These are phyloP conservation scores for Coemansia sp. DNA, from an alignment of 192 early-diverging fungal genomes.

Conservation along the genomic window DNA sequence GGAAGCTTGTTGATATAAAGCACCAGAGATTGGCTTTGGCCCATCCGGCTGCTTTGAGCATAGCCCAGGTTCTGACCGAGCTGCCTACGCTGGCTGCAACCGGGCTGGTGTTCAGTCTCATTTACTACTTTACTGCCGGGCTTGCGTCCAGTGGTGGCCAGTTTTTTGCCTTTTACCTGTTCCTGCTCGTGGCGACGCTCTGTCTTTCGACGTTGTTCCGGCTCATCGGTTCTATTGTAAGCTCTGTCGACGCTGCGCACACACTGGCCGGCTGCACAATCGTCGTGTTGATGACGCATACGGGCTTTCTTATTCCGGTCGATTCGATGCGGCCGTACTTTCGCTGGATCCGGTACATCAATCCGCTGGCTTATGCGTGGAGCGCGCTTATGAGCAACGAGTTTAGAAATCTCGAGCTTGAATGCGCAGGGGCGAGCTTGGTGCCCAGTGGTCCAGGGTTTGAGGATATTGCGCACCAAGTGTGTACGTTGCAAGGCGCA, in stretches of 20 bases:
- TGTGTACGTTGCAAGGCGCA: conserved; percentile 68
- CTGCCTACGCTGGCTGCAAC: conserved; percentile 57
- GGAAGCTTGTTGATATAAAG: conserved; percentile 74
- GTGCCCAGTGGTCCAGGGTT: conserved; percentile 58
- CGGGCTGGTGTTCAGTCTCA: conserved; percentile 60
- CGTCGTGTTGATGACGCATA: conserved; percentile 44
- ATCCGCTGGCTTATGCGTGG: conserved; percentile 68
- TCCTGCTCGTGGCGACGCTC: conserved; percentile 60
- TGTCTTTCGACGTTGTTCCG: conserved; percentile 65
- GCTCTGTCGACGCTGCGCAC: conserved; percentile 50
- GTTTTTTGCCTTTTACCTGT: conserved; percentile 66
- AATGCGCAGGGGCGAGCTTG: conserved; percentile 32
- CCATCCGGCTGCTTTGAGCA: conserved; percentile 64
- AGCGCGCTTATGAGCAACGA: conserved; percentile 70
- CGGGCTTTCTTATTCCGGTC: conserved; percentile 63
- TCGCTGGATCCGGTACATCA: conserved; percentile 68
- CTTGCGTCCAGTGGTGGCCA: conserved; percentile 59
- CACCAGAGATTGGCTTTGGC: conserved; percentile 74
- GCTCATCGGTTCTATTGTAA: conserved; percentile 47
- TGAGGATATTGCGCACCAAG: conserved; percentile 51
- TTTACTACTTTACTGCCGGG: conserved; percentile 68
- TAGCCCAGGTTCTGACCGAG: conserved; percentile 62
- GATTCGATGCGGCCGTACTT: conserved; percentile 65
- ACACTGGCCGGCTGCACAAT: conserved; percentile 45
- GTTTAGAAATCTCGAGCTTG: conserved; percentile 51